Evolutionary conservation across 345 rosid genomes (phyloP), one percentile per base, ranked within the genome.

Genomic region (Raphanus sativus): DNA sequence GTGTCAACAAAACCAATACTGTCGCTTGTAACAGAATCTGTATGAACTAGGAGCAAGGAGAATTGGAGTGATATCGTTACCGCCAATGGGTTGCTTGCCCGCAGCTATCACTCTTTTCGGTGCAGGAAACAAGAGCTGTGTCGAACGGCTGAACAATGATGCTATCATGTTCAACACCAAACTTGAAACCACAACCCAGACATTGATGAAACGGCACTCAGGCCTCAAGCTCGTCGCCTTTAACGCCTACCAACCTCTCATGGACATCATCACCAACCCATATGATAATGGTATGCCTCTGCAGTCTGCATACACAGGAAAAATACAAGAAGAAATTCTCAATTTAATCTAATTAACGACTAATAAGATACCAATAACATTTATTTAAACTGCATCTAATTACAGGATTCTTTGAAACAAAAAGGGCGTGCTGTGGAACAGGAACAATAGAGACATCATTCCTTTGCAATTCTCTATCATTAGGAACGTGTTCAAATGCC

Each of bases 361-460:
- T 67, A 50, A 60, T 55, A 78, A 42, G 42, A 72, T 59, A 25
- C 52, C 63, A 25, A 15, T 25, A 69, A n/a, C 16, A 15, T 30
- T 59, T 15, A 45, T 73, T 38, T 70, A 77, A 42, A 71, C 56
- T 72, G 42, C 56, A 59, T 36, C 21, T 48, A 36, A 67, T 65
- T 59, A 40, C 85, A 94, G 97, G 98, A 38, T 92, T 91, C 85
- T 84, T 86, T 74, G 98, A 92, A 84, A 76, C 91, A 4, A 86
- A 89, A 85, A 89, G 78, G 85, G 93, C 95, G 67, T 94, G 98
- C 80, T 94, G 97, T 33, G 97, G 96, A 80, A 89, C 97, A 34
- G 94, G 94, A 36, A 89, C 89, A 55, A 2, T 90, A 48, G 98
- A 94, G 79, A 91, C 96, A 33, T 88, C 98, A 10, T 67, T 90